Percentiles rank a stretch among this genome's conserved stretches.
Evolutionary conservation across 2,329 filamentous ascomycete genomes (phyloP).

Genomic region (Trichoderma aggressivum): DNA sequence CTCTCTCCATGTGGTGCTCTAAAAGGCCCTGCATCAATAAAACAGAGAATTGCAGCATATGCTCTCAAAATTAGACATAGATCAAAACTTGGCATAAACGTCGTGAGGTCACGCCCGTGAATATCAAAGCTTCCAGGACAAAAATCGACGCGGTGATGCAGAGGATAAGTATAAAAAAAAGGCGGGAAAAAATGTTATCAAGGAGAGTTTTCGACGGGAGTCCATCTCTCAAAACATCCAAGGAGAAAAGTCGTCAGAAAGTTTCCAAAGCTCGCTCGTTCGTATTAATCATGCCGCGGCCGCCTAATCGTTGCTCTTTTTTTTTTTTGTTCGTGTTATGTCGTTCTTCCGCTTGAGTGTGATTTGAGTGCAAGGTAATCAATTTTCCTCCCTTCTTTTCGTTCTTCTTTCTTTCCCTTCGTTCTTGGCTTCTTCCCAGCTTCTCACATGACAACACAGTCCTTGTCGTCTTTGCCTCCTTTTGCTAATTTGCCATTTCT

Average conservation of each 20-base stretch:
- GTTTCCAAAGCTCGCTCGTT: constrained; percentile 15
- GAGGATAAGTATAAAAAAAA: background rate
- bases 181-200: background rate
- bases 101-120: background rate
- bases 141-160: constrained; percentile 6
- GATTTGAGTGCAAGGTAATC: background rate
- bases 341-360: background rate
- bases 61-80: background rate
- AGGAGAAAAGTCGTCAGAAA: background rate
- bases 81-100: constrained; percentile 8
- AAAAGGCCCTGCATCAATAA: background rate
- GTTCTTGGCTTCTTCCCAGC: background rate
- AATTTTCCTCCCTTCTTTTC: background rate
- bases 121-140: background rate
- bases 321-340: constrained; percentile 1
- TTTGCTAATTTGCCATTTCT: constrained; percentile 52
- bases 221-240: background rate
- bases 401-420: background rate
- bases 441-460: constrained; percentile 55
- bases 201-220: background rate
- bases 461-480: constrained; percentile 49
- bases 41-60: background rate
- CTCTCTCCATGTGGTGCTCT: background rate
- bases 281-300: constrained; percentile 6
- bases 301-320: background rate